Percentiles rank a stretch among this genome's conserved stretches.
phyloP scores from a whole-genome alignment of 2,329 filamentous ascomycete species.

The Aspergillus sojae region DNA sequence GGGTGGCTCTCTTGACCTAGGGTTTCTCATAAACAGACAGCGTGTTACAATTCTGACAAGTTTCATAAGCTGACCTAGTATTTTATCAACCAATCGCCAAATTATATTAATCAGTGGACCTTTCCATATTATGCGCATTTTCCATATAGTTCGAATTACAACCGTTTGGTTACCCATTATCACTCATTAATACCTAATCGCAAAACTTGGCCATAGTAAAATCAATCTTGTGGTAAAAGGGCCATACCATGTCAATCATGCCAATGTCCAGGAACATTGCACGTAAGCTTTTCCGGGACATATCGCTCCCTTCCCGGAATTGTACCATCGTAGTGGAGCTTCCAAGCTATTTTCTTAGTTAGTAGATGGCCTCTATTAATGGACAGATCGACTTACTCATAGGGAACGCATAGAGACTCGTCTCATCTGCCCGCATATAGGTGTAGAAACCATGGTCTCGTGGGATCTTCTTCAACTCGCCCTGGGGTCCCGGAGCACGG shows the following conservation, averaged over 20 bases:
- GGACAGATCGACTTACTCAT: conserved; percentile 32
- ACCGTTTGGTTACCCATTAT: no score
- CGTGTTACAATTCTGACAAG: neutral
- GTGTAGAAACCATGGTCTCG: conserved; percentile 57
- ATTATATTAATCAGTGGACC: neutral
- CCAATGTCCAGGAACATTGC: neutral
- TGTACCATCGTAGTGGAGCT: neutral
- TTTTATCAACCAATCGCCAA: neutral
- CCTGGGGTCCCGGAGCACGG: conserved; percentile 64
- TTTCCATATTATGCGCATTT: neutral
- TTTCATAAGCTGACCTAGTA: neutral
- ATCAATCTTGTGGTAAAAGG: neutral
- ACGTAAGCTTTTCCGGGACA: neutral
- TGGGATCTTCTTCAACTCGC: conserved; percentile 66
- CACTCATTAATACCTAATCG: neutral
- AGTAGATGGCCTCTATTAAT: neutral
- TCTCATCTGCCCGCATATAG: conserved; percentile 69
- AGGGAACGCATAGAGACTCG: conserved; percentile 55
- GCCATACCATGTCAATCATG: neutral
- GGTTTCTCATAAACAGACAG: neutral
- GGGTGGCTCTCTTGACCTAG: neutral
- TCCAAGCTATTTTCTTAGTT: neutral
- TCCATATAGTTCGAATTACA: neutral
- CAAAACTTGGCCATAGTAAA: neutral
- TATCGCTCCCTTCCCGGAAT: neutral